phyloP scores from a whole-genome alignment of 2,329 filamentous ascomycete species.

The Alternaria conjuncta region DNA sequence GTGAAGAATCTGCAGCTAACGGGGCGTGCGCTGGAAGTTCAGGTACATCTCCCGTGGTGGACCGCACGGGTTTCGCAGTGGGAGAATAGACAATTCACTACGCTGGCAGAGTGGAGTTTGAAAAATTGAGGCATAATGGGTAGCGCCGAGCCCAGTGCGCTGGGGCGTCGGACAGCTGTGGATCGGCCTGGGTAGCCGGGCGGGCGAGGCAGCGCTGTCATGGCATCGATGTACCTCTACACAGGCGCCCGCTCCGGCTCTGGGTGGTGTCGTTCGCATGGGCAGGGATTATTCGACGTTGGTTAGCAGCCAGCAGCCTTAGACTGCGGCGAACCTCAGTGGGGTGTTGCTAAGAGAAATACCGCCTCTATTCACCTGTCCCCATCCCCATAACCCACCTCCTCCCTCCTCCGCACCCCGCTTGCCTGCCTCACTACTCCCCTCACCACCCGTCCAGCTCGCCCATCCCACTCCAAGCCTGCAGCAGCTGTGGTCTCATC shows the following conservation, averaged over 20 bases:
- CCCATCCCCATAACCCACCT: constrained; percentile 16
- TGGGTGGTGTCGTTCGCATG: constrained; percentile 33
- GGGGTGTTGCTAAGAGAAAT: constrained; percentile 39
- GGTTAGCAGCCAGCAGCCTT: constrained; percentile 9
- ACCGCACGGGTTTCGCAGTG: constrained; percentile 8
- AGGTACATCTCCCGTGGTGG: constrained; percentile 41
- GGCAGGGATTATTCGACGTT: constrained; percentile 30
- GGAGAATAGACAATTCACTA: constrained; percentile 1
- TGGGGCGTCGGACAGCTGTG: constrained; percentile 11
- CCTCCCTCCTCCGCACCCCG: constrained; percentile 21
- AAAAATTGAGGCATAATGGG: constrained; percentile 4
- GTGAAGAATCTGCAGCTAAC: constrained; percentile 28
- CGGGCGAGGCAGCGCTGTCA: background rate
- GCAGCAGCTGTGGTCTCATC: constrained; percentile 2
- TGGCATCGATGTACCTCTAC: constrained; percentile 28
- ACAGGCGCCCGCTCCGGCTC: constrained; percentile 21
- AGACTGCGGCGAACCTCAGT: constrained; percentile 28
- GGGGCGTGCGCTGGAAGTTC: constrained; percentile 32
- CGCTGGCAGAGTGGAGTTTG: background rate
- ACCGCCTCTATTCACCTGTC: constrained; percentile 25
- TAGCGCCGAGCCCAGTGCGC: constrained; percentile 7
- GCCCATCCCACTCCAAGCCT: constrained; percentile 4
- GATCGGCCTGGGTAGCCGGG: constrained; percentile 9
- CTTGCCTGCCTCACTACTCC: constrained; percentile 1
- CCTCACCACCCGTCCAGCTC: constrained; percentile 3